A percentile compares a stretch with the other conserved stretches of the same genome.
Conservation (phyloP, 129 eudicot species). For the Chrysanthemum seticuspe region DNA sequence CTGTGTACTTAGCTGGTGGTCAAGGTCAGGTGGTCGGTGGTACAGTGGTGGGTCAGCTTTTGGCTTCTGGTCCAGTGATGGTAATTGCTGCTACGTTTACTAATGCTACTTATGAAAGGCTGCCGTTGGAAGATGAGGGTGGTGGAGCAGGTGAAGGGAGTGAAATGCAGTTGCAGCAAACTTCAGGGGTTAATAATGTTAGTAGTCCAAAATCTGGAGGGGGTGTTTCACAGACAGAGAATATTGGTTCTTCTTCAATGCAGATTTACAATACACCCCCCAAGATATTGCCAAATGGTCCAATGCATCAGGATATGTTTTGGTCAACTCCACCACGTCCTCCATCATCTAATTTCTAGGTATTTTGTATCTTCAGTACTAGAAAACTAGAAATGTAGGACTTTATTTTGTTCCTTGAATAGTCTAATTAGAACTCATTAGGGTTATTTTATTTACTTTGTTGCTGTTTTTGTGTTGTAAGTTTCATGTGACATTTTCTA, state of each 20-base stretch:
- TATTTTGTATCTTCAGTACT: conserved; percentile 8
- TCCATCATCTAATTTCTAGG: conserved; percentile 50
- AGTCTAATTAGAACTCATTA: conserved; percentile 15
- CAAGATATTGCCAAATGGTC: conserved; percentile 66
- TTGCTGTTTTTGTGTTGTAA: conserved; percentile 20
- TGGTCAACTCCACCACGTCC: conserved; percentile 77
- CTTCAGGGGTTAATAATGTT: conserved; percentile 30
- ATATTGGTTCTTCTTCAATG: conserved; percentile 38
- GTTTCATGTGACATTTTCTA: conserved; percentile 23
- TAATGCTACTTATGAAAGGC: conserved; percentile 59
- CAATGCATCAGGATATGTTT: conserved; percentile 63
- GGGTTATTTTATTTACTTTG: neutral
- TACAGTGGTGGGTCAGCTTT: conserved; percentile 52
- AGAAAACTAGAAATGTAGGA: conserved; percentile 26
- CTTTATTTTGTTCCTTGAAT: conserved; percentile 2
- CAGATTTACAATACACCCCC: conserved; percentile 61
- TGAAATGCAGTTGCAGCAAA: conserved; percentile 42
- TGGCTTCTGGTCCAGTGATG: conserved; percentile 77
- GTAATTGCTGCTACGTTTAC: conserved; percentile 75
- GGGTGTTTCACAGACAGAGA: conserved; percentile 35
- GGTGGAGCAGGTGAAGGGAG: conserved; percentile 29
- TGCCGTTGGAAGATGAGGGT: conserved; percentile 64
- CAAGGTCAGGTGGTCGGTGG: conserved; percentile 91
- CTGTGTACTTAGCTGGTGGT: conserved; percentile 73
- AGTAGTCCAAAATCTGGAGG: conserved; percentile 41